phyloP scores from a whole-genome alignment of 331 rosid species.

The Quercus phellos region DNA sequence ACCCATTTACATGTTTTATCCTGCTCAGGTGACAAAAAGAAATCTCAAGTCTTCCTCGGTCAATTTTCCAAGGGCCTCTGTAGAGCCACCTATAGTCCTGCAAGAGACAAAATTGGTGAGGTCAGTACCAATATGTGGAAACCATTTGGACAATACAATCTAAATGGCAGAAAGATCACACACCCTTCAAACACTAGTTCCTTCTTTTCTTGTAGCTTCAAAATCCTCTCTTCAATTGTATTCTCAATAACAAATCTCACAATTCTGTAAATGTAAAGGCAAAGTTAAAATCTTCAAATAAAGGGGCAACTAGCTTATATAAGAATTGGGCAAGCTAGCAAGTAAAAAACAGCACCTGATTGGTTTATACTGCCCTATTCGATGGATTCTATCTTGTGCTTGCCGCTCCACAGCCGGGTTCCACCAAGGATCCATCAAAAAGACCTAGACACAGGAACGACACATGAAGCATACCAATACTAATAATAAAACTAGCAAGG shows the following conservation, averaged over 20 bases:
- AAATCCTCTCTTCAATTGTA: conserved; percentile 88
- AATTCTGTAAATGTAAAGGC: conserved; percentile 42
- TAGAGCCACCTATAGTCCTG: conserved; percentile 75
- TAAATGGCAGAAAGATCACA: conserved; percentile 1
- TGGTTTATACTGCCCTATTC: conserved; percentile 92
- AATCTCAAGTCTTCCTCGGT: conserved; percentile 62
- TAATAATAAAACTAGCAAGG: neutral
- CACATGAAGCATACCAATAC: neutral
- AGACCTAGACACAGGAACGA: conserved; percentile 43
- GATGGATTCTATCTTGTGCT: conserved; percentile 95
- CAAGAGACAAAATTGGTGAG: neutral
- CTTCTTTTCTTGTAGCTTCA: conserved; percentile 84
- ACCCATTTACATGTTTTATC: neutral
- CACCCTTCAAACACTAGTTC: conserved; percentile 95
- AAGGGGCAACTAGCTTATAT: neutral
- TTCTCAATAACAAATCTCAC: conserved; percentile 82
- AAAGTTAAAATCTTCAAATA: conserved; percentile 8
- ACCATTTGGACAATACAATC: conserved; percentile 1
- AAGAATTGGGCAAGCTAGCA: neutral
- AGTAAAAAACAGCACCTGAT: conserved; percentile 52
- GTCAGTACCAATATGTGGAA: neutral
- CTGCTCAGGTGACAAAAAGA: conserved; percentile 41
- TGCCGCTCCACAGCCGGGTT: conserved; percentile 97
- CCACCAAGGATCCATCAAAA: conserved; percentile 99
- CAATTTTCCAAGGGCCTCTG: conserved; percentile 70